These are phyloP conservation scores for Trypanosoma mega DNA, from an alignment of 208 protist genomes.

Conservation along the genomic window DNA sequence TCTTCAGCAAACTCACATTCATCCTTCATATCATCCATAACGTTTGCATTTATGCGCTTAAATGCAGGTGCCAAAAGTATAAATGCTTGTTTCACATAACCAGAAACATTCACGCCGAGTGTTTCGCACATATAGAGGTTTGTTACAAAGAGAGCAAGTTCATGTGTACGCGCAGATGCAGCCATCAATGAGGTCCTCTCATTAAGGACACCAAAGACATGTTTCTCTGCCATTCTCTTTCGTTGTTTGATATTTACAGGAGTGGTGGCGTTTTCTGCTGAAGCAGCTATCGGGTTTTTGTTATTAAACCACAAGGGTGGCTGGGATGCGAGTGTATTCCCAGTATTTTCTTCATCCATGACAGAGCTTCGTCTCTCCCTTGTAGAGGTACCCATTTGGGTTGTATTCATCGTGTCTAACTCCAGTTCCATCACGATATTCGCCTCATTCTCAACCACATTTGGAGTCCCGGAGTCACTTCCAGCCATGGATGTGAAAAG, in stretches of 20 bases:
- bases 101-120: slow-evolving; percentile 6
- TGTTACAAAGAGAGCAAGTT: slow-evolving; percentile 9
- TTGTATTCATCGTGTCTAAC: no score
- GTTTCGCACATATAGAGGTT: neutral
- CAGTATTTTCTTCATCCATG: no score
- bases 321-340: no score
- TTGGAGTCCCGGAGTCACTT: no score
- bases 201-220: slow-evolving; percentile 28
- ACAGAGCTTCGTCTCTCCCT: neutral
- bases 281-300: no score
- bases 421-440: no score
- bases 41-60: neutral
- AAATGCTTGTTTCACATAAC: neutral
- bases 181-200: slow-evolving; percentile 12
- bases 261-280: neutral
- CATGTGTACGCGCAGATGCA: slow-evolving; percentile 5
- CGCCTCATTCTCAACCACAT: no score
- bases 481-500: no score
- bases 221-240: neutral
- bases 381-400: no score
- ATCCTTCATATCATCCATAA: neutral
- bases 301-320: no score
- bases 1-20: no score
- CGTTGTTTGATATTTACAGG: neutral
- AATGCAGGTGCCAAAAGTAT: slow-evolving; percentile 16